A percentile compares a stretch with the other conserved stretches of the same genome.
Conservation (phyloP, 2,329 filamentous ascomycete genomes). For the Coniella vitis region DNA sequence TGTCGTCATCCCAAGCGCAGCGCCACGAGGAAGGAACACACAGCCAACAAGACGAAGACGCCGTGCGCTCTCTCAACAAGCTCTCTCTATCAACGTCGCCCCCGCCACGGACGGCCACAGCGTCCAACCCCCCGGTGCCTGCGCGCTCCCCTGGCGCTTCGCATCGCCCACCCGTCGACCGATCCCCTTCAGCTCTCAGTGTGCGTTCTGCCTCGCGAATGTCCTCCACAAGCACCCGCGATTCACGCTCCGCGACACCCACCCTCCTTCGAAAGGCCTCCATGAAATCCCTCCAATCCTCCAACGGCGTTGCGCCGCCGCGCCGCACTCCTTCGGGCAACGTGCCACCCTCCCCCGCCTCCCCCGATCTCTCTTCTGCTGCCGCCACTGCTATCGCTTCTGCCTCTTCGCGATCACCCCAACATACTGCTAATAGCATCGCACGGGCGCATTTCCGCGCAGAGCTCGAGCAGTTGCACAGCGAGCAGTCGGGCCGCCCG, state of each 20-base stretch:
- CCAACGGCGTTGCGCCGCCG: conserved; percentile 35
- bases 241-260: conserved; percentile 42
- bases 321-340: conserved; percentile 43
- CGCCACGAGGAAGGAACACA: no score
- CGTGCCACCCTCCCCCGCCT: conserved; percentile 33
- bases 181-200: conserved; percentile 32
- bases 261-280: conserved; percentile 50
- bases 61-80: conserved; percentile 37
- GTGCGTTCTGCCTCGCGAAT: conserved; percentile 30
- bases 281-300: conserved; percentile 48
- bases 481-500: conserved; percentile 30
- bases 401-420: conserved; percentile 26
- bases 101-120: background rate
- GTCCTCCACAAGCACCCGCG: conserved; percentile 35
- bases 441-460: conserved; percentile 62
- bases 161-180: conserved; percentile 31
- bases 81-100: conserved; percentile 35
- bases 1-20: conserved; percentile 2
- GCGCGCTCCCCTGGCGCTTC: conserved; percentile 26
- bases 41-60: conserved; percentile 21
- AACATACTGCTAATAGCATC: conserved; percentile 46
- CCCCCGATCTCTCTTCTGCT: conserved; percentile 24
- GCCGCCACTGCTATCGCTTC: no score
- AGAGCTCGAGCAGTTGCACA: conserved; percentile 60
- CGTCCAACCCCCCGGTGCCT: background rate